Evolutionary conservation across 257 asterid species (phyloP), one percentile per base, ranked within the genome.

Genomic region (Echites panduratus): DNA sequence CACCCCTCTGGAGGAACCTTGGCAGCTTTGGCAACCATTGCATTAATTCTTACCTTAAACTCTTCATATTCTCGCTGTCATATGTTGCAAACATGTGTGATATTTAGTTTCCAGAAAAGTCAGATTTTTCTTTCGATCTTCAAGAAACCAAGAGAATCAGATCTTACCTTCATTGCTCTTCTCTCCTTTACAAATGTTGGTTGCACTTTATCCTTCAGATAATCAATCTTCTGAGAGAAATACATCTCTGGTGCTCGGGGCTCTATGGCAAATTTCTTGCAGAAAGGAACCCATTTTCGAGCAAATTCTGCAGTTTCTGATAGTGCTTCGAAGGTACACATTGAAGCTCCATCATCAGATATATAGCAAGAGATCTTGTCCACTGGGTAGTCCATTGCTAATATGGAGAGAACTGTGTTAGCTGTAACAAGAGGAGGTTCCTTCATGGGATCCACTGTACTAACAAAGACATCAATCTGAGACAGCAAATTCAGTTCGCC

Each of bases 191-290:
- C 99, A 71, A 95, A 95, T 61, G 98, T 88, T 5, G 98, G 96
- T 78, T 93, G 97, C 81, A 93, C 96, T 82, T 93, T 93, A 66
- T 91, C 97, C 89, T 89, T 91, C 50, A 93, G 82, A 80, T 91
- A 91, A 78, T 93, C 98, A 20, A 91, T 92, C 89, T 93, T 93
- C 56, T 80, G 93, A 1, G 93, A 81, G 89, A 93, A 93, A 88
- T 93, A 93, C 87, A 85, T 77, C 85, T 93, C 98, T 41, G 98
- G 98, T 41, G 98, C 98, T 72, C 98, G 89, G 12, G 98, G 98
- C 88, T 93, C 98, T 70, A 91, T 91, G 9, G 82, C 66, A 52
- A 93, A 93, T 66, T 93, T 93, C 87, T 88, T 93, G 73, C 98
- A 89, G 80, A 93, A 93, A 11, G 98, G 98, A 29, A 89, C 97